A percentile compares a stretch with the other conserved stretches of the same genome.
Conservation (phyloP, 225 moss, liverwort and hornwort genomes). For the Anthoceros angustus region DNA sequence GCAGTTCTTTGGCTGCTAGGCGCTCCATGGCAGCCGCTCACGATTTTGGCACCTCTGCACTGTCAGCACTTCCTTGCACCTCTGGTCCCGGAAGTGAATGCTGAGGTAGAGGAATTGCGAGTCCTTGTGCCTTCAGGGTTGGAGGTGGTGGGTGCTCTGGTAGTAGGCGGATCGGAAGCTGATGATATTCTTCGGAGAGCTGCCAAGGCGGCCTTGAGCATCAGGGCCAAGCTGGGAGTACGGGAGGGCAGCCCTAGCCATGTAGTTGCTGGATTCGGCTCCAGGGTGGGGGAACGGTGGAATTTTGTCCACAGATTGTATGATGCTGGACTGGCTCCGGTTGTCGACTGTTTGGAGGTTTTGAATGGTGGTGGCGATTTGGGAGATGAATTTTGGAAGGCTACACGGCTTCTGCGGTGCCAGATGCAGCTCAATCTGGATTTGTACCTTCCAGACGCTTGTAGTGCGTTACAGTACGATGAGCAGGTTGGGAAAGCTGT, state of each 20-base stretch:
- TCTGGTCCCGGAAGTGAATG: neutral
- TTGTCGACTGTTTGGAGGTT: neutral
- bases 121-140: neutral
- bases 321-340: neutral
- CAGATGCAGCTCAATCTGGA: slow-evolving; percentile 33
- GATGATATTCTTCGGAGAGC: neutral
- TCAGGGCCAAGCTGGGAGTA: neutral
- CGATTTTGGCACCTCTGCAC: neutral
- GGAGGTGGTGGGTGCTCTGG: neutral
- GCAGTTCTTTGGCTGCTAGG: neutral
- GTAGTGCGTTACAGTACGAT: slow-evolving; percentile 40
- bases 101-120: neutral
- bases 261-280: neutral
- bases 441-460: slow-evolving; percentile 20
- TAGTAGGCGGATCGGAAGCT: neutral
- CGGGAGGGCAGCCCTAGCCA: neutral
- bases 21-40: neutral
- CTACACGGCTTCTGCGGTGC: slow-evolving; percentile 27
- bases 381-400: slow-evolving; percentile 19
- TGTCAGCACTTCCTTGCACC: neutral
- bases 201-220: neutral
- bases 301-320: neutral
- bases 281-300: neutral
- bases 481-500: slow-evolving; percentile 38
- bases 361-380: slow-evolving; percentile 13